Evolutionary conservation across 2,329 filamentous ascomycete species (phyloP), one percentile per base, ranked within the genome.

Genomic region (Xylariaceae sp.): DNA sequence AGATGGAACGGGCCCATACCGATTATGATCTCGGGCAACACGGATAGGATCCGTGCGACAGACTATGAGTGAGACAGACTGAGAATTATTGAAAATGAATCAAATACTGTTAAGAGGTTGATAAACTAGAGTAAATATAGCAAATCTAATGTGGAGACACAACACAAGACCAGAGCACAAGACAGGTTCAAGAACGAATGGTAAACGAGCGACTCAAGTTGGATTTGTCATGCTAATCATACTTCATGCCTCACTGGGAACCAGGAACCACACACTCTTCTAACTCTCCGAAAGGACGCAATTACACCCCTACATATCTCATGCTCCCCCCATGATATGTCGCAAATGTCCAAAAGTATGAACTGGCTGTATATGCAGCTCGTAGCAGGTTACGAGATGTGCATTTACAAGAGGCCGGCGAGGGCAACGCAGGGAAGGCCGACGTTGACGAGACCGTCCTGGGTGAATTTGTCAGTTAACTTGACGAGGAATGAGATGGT

Each of bases 191-290:
- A 32, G 6, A n/a, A 21, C 7, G 27, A 13, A 30, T 8, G 27
- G 24, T 54, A 59, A 69, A 66, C 51, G 66, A 69, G 61, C 55
- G 67, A 67, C 65, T 64, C 13, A 63, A 68, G 66, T 69, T 69
- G 43, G 66, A 64, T 58, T 65, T 65, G 45, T 61, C 37, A 24
- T 51, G 40, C 55, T 60, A 63, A 56, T 59, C 48, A 57, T 62
- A 55, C 60, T 56, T 56, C 42, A 52, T 61, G 54, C 60, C 55
- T 42, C 59, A 57, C 57, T 57, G 51, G 23, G 53, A 59, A 54
- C 60, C 62, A 61, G 62, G 44, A 47, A 54, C 43, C 61, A 55
- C 37, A 57, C 51, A 55, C 44, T 40, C 49, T 29, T 21, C 45
- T 51, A 56, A 54, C 42, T 40, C 53, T 53, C 23, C 23, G 11